A percentile compares a stretch with the other conserved stretches of the same genome.
These are phyloP conservation scores for Dalbergia oliveri DNA, from an alignment of 306 rosid species.

Conservation along the genomic window DNA sequence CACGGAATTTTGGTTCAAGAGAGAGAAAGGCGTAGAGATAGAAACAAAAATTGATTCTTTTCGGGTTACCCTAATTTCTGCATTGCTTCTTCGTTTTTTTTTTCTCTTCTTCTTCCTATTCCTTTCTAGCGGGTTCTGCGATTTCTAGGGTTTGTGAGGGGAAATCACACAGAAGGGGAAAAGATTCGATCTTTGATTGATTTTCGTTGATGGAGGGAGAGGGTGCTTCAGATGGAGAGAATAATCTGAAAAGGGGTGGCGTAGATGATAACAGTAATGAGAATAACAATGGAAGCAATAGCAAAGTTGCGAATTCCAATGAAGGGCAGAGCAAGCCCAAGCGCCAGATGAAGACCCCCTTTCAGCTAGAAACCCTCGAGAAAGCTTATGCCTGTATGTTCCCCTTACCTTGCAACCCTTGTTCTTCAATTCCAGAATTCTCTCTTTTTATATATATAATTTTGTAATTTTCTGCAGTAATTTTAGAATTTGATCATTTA, in stretches of 20 bases:
- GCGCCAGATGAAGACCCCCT: slow-evolving; percentile 99
- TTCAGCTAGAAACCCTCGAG: slow-evolving; percentile 94
- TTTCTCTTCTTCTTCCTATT: slow-evolving; percentile 11
- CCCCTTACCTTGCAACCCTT: slow-evolving; percentile 1
- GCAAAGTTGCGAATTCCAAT: slow-evolving; percentile 71
- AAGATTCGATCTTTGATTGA: slow-evolving; percentile 63
- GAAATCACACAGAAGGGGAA: background rate
- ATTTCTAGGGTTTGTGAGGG: slow-evolving; percentile 64
- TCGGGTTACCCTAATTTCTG: slow-evolving; percentile 52
- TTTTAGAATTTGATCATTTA: background rate
- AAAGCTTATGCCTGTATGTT: slow-evolving; percentile 85
- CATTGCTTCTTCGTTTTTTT: background rate
- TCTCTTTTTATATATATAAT: background rate
- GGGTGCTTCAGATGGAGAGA: slow-evolving; percentile 72
- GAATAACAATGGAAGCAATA: slow-evolving; percentile 44
- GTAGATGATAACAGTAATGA: slow-evolving; percentile 52
- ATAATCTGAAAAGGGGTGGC: slow-evolving; percentile 50
- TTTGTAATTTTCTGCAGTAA: slow-evolving; percentile 5
- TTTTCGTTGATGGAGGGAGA: slow-evolving; percentile 74
- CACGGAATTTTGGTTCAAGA: slow-evolving; percentile 70
- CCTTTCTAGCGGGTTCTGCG: slow-evolving; percentile 41
- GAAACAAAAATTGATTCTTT: slow-evolving; percentile 48
- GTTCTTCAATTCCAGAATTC: slow-evolving; percentile 36
- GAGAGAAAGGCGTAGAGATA: slow-evolving; percentile 44
- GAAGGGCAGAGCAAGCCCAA: slow-evolving; percentile 93